phyloP scores from a whole-genome alignment of 139 green algal species.

The Trebouxia sp. region DNA sequence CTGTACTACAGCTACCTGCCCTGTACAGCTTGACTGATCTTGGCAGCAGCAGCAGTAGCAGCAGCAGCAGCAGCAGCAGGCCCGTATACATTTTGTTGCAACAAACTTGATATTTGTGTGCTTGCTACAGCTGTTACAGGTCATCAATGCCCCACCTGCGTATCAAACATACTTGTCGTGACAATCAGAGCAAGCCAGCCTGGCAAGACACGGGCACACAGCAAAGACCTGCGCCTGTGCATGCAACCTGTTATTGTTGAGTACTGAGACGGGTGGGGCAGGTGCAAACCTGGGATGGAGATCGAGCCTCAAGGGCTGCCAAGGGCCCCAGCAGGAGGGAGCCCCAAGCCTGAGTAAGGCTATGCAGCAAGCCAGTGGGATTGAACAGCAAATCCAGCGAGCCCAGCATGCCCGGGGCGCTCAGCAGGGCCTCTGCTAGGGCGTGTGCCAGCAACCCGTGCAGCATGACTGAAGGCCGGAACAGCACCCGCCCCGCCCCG shows the following conservation, averaged over 20 bases:
- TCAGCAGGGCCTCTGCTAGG: conserved; percentile 67
- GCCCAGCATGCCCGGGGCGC: conserved; percentile 58
- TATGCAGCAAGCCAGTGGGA: conserved; percentile 59
- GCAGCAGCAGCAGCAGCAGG: no score
- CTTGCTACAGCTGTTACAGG: background rate
- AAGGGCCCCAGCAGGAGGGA: conserved; percentile 64
- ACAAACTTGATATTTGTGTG: background rate
- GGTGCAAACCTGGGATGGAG: conserved; percentile 31
- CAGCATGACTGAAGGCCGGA: conserved; percentile 49
- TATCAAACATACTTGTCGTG: background rate
- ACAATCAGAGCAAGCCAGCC: background rate
- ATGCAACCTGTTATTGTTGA: background rate
- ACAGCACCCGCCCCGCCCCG: conserved; percentile 35
- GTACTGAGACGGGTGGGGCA: background rate
- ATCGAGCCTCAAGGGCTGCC: conserved; percentile 42
- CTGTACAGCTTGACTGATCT: background rate
- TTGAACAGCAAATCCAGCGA: conserved; percentile 73
- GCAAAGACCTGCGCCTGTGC: background rate
- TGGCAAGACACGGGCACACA: no score
- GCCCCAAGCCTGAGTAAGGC: conserved; percentile 44
- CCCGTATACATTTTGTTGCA: no score
- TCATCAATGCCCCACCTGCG: no score
- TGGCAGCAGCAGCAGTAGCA: background rate
- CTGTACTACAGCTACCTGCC: background rate
- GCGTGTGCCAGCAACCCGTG: conserved; percentile 49